These are phyloP conservation scores for Geopyxis carbonaria DNA, from an alignment of 495 filamentous ascomycete species.

Conservation along the genomic window DNA sequence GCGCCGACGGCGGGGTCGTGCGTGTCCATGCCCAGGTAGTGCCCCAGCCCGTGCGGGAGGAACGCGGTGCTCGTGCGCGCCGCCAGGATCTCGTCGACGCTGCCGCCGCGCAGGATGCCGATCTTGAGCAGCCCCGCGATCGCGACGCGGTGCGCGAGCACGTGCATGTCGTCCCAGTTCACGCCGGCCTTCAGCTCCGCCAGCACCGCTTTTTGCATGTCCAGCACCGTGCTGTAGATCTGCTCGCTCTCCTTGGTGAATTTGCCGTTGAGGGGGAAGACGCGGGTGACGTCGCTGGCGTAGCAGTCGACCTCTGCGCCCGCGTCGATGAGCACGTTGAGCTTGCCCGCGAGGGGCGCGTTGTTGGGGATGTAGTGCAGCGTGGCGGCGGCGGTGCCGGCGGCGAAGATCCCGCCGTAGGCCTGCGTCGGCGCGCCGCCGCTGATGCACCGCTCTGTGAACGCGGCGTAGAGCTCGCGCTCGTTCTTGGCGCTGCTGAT, in stretches of 20 bases:
- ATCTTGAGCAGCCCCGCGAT: constrained; percentile 61
- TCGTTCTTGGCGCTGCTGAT: constrained; percentile 56
- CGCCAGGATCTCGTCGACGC: constrained; percentile 52
- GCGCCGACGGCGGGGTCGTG: constrained; percentile 81
- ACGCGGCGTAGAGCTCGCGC: constrained; percentile 62
- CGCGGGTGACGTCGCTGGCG: constrained; percentile 76
- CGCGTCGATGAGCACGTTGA: constrained; percentile 67
- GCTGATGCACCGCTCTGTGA: constrained; percentile 57
- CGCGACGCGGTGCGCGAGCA: constrained; percentile 59
- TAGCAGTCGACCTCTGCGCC: constrained; percentile 68
- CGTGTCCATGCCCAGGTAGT: constrained; percentile 88
- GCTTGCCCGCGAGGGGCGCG: constrained; percentile 45
- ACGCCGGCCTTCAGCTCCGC: constrained; percentile 56
- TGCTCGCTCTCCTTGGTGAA: constrained; percentile 54
- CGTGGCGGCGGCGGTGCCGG: constrained; percentile 59
- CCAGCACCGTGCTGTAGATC: constrained; percentile 72
- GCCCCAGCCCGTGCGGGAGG: constrained; percentile 81
- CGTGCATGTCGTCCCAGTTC: constrained; percentile 72
- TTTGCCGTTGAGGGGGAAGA: constrained; percentile 62
- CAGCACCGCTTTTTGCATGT: constrained; percentile 70
- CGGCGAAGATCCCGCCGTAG: constrained; percentile 70
- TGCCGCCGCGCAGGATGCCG: constrained; percentile 53
- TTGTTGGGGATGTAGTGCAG: constrained; percentile 78
- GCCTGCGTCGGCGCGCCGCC: constrained; percentile 60
- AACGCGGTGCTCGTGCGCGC: constrained; percentile 66